Base-by-base conservation (phyloP, 2,329 filamentous ascomycete genomes). In the Trichoderma cornu-damae region DNA sequence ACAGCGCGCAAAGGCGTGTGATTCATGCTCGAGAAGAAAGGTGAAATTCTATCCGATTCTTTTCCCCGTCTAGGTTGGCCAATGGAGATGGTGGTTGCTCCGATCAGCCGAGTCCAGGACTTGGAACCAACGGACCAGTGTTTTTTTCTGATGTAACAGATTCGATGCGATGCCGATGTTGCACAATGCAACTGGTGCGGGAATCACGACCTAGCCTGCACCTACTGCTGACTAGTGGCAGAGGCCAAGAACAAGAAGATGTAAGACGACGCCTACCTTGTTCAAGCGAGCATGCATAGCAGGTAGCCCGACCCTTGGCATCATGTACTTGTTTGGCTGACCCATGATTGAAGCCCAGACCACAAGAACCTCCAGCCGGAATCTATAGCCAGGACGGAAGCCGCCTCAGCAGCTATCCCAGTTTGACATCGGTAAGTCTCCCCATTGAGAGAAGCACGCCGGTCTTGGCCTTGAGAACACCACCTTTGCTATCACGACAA, bases 121-220 rank as follows among this genome's bases (percentile, higher is more conserved):
- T 14, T 9, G 12, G 7, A 34, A 14, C 6, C 8, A 32, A 6
- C 18, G 34, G 30, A 48, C 30, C 22, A 26, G 4, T 11, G 32
- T 34, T 11, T 34, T 11, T 34, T 11, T 32, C 7, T 8, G 46
- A 8, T 26, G n/a, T n/a, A 20, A 35, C 8, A 48, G 46, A 48
- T 48, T 26, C 46, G 35, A 48, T 48, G 46, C 20, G 46, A 48
- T 48, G 46, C 46, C 46, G 46, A 48, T 2, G 46, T 48, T 48
- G 30, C 46, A n/a, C 46, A 48, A 48, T 48, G 46, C 46, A 48
- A 48, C 16, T 48, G 46, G 46, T 48, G 46, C 18, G 35, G 30
- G 20, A 28, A 48, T 20, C 46, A 35, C n/a, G 30, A 48, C 14
- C 46, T 35, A 24, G 46, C 46, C 20, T 48, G 46, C 30, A 48